phyloP scores from a whole-genome alignment of 192 early-diverging fungal species.

The Spizellomyces sp. region DNA sequence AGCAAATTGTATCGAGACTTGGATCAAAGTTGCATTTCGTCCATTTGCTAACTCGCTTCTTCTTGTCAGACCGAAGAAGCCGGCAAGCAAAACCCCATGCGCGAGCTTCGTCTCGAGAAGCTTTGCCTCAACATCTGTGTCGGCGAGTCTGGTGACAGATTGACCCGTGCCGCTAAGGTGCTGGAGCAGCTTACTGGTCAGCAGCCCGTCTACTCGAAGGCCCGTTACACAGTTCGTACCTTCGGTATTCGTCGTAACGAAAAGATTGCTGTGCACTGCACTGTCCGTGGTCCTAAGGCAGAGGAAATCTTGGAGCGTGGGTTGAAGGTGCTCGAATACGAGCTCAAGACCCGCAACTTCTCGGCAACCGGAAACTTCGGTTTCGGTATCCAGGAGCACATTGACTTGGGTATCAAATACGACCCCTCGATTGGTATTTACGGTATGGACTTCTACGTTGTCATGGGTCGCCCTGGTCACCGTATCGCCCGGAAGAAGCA shows the following conservation, averaged over 20 bases:
- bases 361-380: constrained; percentile 99
- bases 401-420: constrained; percentile 99
- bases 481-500: constrained; percentile 94
- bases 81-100: constrained; percentile 89
- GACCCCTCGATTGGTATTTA: constrained; percentile 98
- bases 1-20: background rate
- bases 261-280: constrained; percentile 99
- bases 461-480: constrained; percentile 97
- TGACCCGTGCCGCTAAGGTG: constrained; percentile 99
- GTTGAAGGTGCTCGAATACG: constrained; percentile 99
- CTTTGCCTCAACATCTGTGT: constrained; percentile 99
- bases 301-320: constrained; percentile 99
- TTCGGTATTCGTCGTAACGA: constrained; percentile 99
- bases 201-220: constrained; percentile 99
- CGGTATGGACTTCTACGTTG: constrained; percentile 99
- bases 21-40: background rate
- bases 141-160: constrained; percentile 94
- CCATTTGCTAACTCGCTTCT: background rate
- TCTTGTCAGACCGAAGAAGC: constrained; percentile 58
- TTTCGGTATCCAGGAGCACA: constrained; percentile 99
- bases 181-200: constrained; percentile 99
- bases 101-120: constrained; percentile 98
- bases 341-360: constrained; percentile 94
- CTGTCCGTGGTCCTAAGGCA: constrained; percentile 93
- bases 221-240: constrained; percentile 99